phyloP scores from a whole-genome alignment of 2,329 filamentous ascomycete genomes.

The Epichloe amarillans region DNA sequence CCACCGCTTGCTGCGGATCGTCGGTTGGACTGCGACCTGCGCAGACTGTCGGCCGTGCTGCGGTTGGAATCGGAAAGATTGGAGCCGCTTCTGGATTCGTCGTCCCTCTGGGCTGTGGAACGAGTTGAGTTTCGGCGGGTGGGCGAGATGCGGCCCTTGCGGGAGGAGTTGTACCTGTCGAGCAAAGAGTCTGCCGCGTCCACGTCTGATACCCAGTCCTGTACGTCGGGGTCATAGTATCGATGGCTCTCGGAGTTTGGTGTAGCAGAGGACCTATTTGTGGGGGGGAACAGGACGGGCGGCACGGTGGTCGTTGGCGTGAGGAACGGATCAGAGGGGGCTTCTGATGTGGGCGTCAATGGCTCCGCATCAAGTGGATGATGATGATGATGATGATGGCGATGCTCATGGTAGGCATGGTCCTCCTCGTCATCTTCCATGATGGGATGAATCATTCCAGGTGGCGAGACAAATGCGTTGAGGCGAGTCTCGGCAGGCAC shows the following conservation, averaged over 20 bases:
- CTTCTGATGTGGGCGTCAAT: slow-evolving; percentile 22
- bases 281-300: slow-evolving; percentile 15
- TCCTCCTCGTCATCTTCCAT: slow-evolving; percentile 46
- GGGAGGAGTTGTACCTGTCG: slow-evolving; percentile 25
- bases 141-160: slow-evolving; percentile 24
- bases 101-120: slow-evolving; percentile 24
- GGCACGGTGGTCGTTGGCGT: slow-evolving; percentile 25
- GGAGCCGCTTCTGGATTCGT: slow-evolving; percentile 41
- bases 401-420: slow-evolving; percentile 12
- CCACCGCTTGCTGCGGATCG: slow-evolving; percentile 20
- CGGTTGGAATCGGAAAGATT: slow-evolving; percentile 42
- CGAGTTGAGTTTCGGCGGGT: slow-evolving; percentile 24
- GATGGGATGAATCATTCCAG: slow-evolving; percentile 42
- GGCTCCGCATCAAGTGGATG: background rate
- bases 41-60: slow-evolving; percentile 29
- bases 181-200: slow-evolving; percentile 41
- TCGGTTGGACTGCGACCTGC: slow-evolving; percentile 21
- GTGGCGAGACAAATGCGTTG: slow-evolving; percentile 15
- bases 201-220: slow-evolving; percentile 43
- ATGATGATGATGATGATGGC: background rate
- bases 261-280: slow-evolving; percentile 20
- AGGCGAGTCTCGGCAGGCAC: slow-evolving; percentile 18
- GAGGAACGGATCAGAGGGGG: slow-evolving; percentile 35
- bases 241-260: slow-evolving; percentile 27
- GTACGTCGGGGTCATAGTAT: slow-evolving; percentile 37